Conservation (phyloP, 192 early-diverging fungal genomes). For the Backusella psychrophila region DNA sequence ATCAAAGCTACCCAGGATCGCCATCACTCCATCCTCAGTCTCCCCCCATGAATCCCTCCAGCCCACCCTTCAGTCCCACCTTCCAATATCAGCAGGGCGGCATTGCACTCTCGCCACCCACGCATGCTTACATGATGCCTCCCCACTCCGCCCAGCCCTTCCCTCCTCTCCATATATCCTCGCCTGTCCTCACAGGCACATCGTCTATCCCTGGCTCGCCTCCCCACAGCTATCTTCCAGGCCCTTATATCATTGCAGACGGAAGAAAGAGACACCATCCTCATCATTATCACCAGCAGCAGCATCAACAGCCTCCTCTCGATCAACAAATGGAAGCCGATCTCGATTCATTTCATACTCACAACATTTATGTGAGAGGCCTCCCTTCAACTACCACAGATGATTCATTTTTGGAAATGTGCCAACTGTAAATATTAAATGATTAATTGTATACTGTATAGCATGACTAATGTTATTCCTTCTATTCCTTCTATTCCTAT, state of each 20-base stretch:
- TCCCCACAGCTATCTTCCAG: constrained; percentile 7
- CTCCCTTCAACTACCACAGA: constrained; percentile 65
- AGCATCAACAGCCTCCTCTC: background rate
- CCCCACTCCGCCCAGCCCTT: constrained; percentile 28
- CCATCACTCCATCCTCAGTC: constrained; percentile 45
- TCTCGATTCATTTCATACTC: constrained; percentile 38
- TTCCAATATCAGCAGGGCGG: constrained; percentile 32
- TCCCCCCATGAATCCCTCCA: constrained; percentile 37
- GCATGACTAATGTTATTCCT: background rate
- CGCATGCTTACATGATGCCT: constrained; percentile 40
- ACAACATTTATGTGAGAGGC: constrained; percentile 84
- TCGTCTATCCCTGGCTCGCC: background rate
- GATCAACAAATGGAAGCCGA: background rate
- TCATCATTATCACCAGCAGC: background rate
- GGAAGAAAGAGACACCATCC: background rate
- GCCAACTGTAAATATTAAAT: constrained; percentile 38
- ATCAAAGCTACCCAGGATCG: constrained; percentile 43
- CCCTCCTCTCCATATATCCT: constrained; percentile 42
- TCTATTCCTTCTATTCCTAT: background rate
- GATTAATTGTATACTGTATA: background rate
- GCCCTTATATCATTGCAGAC: constrained; percentile 11
- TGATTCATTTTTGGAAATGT: constrained; percentile 61
- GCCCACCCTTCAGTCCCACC: constrained; percentile 41
- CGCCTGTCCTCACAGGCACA: constrained; percentile 36
- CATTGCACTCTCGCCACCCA: constrained; percentile 38